Evolutionary conservation across 1,284 basidiomycete species (phyloP).

Genomic region (Ceratobasidium sp.): DNA sequence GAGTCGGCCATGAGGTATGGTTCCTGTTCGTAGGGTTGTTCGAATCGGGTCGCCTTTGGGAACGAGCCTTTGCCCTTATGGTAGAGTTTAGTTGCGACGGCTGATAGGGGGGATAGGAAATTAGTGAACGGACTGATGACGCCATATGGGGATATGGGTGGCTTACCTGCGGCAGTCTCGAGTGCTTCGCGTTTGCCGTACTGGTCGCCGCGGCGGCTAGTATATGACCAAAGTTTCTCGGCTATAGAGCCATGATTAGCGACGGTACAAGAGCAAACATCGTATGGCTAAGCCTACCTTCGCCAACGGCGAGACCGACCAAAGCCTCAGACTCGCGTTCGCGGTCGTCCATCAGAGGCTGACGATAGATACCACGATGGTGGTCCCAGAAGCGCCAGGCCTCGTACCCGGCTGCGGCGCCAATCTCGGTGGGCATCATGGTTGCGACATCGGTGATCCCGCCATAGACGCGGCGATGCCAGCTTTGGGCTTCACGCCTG

Average conservation of each 20-base stretch:
- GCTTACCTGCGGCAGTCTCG: slow-evolving; percentile 66
- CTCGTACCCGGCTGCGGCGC: slow-evolving; percentile 51
- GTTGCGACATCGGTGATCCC: slow-evolving; percentile 61
- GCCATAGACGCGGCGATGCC: slow-evolving; percentile 73
- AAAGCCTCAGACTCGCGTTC: slow-evolving; percentile 50
- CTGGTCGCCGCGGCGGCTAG: slow-evolving; percentile 62
- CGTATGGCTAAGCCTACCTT: slow-evolving; percentile 42
- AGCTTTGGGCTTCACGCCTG: slow-evolving; percentile 68
- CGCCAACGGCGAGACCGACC: slow-evolving; percentile 50
- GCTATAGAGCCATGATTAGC: slow-evolving; percentile 31
- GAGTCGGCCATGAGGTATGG: slow-evolving; percentile 22
- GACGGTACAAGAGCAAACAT: slow-evolving; percentile 46
- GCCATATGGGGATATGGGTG: neutral
- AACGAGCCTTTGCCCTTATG: slow-evolving; percentile 22
- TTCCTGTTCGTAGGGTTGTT: slow-evolving; percentile 32
- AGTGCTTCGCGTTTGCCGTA: slow-evolving; percentile 65
- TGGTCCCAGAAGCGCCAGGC: slow-evolving; percentile 48
- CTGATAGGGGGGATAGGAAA: neutral
- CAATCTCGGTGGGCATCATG: slow-evolving; percentile 55
- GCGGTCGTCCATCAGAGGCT: slow-evolving; percentile 47
- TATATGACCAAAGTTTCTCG: slow-evolving; percentile 62
- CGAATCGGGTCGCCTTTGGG: neutral
- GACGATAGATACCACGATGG: slow-evolving; percentile 47
- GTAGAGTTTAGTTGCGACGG: slow-evolving; percentile 29
- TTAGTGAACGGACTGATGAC: slow-evolving; percentile 48